Evolutionary conservation across 2,329 filamentous ascomycete species (phyloP).

Genomic region (Neobulgaria alba): DNA sequence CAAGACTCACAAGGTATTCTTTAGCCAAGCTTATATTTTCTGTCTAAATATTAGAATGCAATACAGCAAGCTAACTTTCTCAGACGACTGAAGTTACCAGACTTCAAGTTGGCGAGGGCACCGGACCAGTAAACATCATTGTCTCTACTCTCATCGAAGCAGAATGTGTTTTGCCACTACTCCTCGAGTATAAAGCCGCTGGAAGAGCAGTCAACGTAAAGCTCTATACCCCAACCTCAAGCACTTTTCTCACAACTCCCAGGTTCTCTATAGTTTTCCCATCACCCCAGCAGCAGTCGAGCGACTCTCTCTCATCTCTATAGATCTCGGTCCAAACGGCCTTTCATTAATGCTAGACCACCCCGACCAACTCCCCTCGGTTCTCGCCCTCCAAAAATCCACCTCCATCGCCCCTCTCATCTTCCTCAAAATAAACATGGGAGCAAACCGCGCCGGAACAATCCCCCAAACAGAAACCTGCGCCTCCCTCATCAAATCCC

Average conservation of each 20-base stretch:
- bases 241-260: slow-evolving; percentile 2
- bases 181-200: slow-evolving; percentile 46
- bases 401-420: slow-evolving; percentile 43
- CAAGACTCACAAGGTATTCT: slow-evolving; percentile 69
- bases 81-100: slow-evolving; percentile 58
- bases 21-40: neutral
- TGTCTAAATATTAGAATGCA: neutral
- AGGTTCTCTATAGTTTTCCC: slow-evolving; percentile 55
- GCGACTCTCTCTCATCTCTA: slow-evolving; percentile 49
- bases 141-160: slow-evolving; percentile 69
- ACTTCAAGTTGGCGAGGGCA: slow-evolving; percentile 56
- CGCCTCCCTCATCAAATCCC: slow-evolving; percentile 36
- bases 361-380: slow-evolving; percentile 45
- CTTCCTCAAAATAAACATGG: slow-evolving; percentile 69
- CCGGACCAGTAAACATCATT: slow-evolving; percentile 46
- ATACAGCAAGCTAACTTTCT: slow-evolving; percentile 7
- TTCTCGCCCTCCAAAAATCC: slow-evolving; percentile 35
- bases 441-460: slow-evolving; percentile 63
- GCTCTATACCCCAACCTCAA: slow-evolving; percentile 5
- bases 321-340: slow-evolving; percentile 44
- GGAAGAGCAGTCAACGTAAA: slow-evolving; percentile 52
- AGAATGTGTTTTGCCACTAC: slow-evolving; percentile 53
- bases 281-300: slow-evolving; percentile 51
- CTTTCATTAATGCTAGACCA: slow-evolving; percentile 65
- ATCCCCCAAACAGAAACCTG: slow-evolving; percentile 40